Evolutionary conservation across 1,284 basidiomycete genomes (phyloP).

Genomic region (Agroathelia rolfsii): DNA sequence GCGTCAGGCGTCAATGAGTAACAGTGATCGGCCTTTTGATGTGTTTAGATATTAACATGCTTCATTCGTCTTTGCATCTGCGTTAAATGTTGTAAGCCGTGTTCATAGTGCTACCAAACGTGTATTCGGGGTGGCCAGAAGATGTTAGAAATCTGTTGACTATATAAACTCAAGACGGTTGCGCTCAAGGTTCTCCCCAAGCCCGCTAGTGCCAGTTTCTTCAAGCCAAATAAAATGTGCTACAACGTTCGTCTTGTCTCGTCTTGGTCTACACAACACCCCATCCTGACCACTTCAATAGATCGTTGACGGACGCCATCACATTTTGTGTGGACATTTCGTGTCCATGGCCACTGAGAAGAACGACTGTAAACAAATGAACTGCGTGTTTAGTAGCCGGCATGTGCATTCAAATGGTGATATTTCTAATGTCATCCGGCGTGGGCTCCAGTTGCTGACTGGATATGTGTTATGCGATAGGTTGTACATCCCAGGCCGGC

Average conservation of each 20-base stretch:
- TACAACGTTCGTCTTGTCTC: slow-evolving; percentile 49
- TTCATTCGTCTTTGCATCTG: slow-evolving; percentile 27
- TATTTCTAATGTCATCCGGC: slow-evolving; percentile 3
- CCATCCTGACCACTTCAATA: slow-evolving; percentile 19
- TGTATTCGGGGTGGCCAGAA: background rate
- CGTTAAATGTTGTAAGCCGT: background rate
- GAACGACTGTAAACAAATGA: slow-evolving; percentile 52
- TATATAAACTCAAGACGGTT: slow-evolving; percentile 12
- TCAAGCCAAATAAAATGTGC: slow-evolving; percentile 44
- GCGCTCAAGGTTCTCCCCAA: slow-evolving; percentile 10
- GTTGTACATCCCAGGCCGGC: slow-evolving; percentile 45
- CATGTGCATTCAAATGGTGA: slow-evolving; percentile 50
- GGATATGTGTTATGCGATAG: slow-evolving; percentile 22
- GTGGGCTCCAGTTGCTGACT: slow-evolving; percentile 1
- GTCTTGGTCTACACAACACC: slow-evolving; percentile 11
- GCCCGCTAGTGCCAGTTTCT: slow-evolving; percentile 15
- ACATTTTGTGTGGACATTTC: slow-evolving; percentile 68
- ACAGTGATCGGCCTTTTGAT: too few species aligned
- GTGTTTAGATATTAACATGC: slow-evolving; percentile 11
- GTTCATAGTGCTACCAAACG: background rate
- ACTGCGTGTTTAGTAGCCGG: slow-evolving; percentile 64
- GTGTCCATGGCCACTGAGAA: slow-evolving; percentile 59
- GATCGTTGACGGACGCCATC: slow-evolving; percentile 71
- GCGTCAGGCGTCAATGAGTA: too few species aligned
- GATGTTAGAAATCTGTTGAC: slow-evolving; percentile 1